Evolutionary conservation across 2,329 filamentous ascomycete genomes (phyloP).

Genomic region (Trichoderma citrinoviride): DNA sequence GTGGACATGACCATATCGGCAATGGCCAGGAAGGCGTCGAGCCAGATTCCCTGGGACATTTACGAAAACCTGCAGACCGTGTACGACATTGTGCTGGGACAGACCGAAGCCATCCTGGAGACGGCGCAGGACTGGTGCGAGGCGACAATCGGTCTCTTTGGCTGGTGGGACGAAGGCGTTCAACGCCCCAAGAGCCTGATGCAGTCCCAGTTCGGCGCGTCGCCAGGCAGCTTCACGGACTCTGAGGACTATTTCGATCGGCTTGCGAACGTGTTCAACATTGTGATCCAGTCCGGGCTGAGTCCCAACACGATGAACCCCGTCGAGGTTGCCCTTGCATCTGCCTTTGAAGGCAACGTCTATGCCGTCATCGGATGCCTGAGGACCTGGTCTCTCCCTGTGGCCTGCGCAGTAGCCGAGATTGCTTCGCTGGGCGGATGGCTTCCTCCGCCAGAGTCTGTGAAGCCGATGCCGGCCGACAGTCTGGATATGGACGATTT

Average conservation of each 20-base stretch:
- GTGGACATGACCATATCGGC: slow-evolving; percentile 56
- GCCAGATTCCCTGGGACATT: slow-evolving; percentile 83
- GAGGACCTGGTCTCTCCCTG: slow-evolving; percentile 73
- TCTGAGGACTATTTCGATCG: slow-evolving; percentile 70
- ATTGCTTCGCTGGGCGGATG: slow-evolving; percentile 80
- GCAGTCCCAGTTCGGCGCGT: slow-evolving; percentile 40
- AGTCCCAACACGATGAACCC: slow-evolving; percentile 72
- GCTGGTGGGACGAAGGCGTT: slow-evolving; percentile 89
- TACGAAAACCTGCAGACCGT: slow-evolving; percentile 80
- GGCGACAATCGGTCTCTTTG: slow-evolving; percentile 75
- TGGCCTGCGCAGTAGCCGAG: slow-evolving; percentile 77
- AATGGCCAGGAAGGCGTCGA: slow-evolving; percentile 73
- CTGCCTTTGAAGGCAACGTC: slow-evolving; percentile 77
- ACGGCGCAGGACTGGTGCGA: slow-evolving; percentile 90
- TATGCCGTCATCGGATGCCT: slow-evolving; percentile 73
- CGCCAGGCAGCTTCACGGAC: slow-evolving; percentile 46
- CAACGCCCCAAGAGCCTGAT: slow-evolving; percentile 42
- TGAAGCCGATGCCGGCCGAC: slow-evolving; percentile 54
- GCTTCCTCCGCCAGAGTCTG: slow-evolving; percentile 54
- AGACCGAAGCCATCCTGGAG: slow-evolving; percentile 70
- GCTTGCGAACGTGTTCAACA: slow-evolving; percentile 67
- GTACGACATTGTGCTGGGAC: slow-evolving; percentile 78
- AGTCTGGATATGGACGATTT: slow-evolving; percentile 80
- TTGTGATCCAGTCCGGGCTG: slow-evolving; percentile 67
- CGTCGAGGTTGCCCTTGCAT: slow-evolving; percentile 78